Evolutionary conservation across 2,329 filamentous ascomycete genomes (phyloP), one percentile per base, ranked within the genome.

Genomic region (Gyromitra esculenta): DNA sequence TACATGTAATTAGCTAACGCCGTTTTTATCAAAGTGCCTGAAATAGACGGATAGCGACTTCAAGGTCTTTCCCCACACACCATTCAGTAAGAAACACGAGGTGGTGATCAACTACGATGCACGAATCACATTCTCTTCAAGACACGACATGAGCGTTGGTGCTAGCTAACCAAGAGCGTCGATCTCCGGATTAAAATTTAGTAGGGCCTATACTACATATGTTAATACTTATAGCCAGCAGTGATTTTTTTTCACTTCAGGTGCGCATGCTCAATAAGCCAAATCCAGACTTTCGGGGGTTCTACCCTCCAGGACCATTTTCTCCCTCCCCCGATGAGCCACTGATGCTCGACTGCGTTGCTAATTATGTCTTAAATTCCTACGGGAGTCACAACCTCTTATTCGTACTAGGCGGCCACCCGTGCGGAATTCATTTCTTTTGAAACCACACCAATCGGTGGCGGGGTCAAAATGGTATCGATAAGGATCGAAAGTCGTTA

Each of bases 401-500:
- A 50, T 59, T 66, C 59, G 21, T 65, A 71, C 59, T 59, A 75
- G 69, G 66, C 43, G 50, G 59, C 31, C 57, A 75, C 35, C 72
- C 72, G 72, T 52, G 52, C 9, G 5, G 31, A 52, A 21, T 50
- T 65, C 57, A 70, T 75, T 71, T 71, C 65, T 64, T 63, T 57
- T 70, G 35, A 59, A 75, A 71, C 41, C 5, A 37, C 50, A 60
- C 39, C 45, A 65, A 64, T 52, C 52, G 52, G 41, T 13, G 37
- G 25, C 15, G 25, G 1, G 60, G 25, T 31, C 25, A 11, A 6
- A 71, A 50, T 64, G 41, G 7, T 52, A 66, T 52, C 18, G 69
- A 66, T 73, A 73, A 65, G 25, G 67, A 75, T 75, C 72, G 63
- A 63, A 31, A 74, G 64, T 73, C 54, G 25, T n/a, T 67, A 67